Base-by-base conservation (phyloP, 225 moss, liverwort and hornwort genomes). In the Climacium dendroides region DNA sequence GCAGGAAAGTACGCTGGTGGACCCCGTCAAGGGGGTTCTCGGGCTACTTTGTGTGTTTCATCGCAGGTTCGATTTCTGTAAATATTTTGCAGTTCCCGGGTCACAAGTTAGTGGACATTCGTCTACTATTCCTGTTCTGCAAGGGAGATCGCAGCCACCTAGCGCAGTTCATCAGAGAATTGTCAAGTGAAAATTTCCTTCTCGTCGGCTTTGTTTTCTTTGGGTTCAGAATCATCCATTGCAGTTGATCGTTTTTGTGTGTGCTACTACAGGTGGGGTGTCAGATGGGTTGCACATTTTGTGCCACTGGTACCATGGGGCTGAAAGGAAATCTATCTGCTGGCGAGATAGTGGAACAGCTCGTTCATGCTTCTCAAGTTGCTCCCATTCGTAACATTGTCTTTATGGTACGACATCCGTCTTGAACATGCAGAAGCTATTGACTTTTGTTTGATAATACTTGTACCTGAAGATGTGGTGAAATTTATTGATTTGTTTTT, bases 231-330 rank as follows among this genome's bases (percentile, higher is more conserved):
- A 54, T 59, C 52, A 89, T 85, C 39, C n/a, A 65, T 39, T 25
- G 77, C 29, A 75, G 70, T 70, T 86, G 65, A 88, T 80, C 55
- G 76, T 23, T 77, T 59, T 70, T 74, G 55, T 78, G 57, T 87
- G 58, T 86, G 57, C 82, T 85, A 57, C 67, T 86, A 78, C 90
- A 97, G 97, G 96, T 98, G 79, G 99, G 99, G 28, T 99, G 99
- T 92, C 96, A 97, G 91, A 99, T 99, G 99, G 94, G 95, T 73
- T 99, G 99, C 94, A 93, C 97, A 84, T 99, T 99, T 84, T 99
- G 99, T 91, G 99, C 99, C 30, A 99, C 99, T 90, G 99, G 99
- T 67, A 96, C 99, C 37, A 99, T 99, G 99, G 99, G 99, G n/a
- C 90, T 99, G 85, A 91, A 94, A 87, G 97, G 99, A 67, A 97